These are phyloP conservation scores for Purpureocillium lavendulum DNA, from an alignment of 2,329 filamentous ascomycete species.

Conservation along the genomic window DNA sequence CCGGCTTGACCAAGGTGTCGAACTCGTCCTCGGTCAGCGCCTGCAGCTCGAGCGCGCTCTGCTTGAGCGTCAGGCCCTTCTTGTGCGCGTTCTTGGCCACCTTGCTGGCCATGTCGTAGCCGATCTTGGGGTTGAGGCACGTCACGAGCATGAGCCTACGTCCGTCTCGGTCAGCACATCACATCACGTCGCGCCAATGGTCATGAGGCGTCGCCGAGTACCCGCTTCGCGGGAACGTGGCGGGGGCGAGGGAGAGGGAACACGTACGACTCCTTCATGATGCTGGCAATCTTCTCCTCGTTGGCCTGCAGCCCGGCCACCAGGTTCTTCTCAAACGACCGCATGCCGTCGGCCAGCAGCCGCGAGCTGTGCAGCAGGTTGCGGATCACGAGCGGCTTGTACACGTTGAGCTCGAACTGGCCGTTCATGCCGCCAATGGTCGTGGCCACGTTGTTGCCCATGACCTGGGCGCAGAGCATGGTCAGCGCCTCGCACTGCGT, in stretches of 20 bases:
- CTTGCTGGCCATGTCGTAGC: slow-evolving; percentile 95
- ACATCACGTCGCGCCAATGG: slow-evolving; percentile 11
- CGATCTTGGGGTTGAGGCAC: slow-evolving; percentile 94
- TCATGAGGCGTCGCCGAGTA: no score
- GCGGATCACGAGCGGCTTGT: slow-evolving; percentile 93
- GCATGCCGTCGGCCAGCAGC: slow-evolving; percentile 86
- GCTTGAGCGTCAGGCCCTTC: slow-evolving; percentile 89
- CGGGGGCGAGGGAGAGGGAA: background rate
- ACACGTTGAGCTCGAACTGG: slow-evolving; percentile 98
- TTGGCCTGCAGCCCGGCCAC: slow-evolving; percentile 84
- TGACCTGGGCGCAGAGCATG: slow-evolving; percentile 96
- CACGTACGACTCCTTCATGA: slow-evolving; percentile 88
- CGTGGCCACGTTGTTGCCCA: slow-evolving; percentile 90
- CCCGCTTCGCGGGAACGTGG: no score
- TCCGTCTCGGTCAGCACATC: background rate
- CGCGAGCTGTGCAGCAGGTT: slow-evolving; percentile 90
- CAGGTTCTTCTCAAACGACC: slow-evolving; percentile 89
- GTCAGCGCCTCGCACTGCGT: slow-evolving; percentile 97
- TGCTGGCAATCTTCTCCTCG: slow-evolving; percentile 79
- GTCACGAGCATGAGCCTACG: slow-evolving; percentile 94
- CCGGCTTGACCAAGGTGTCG: slow-evolving; percentile 79
- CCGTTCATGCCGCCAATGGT: slow-evolving; percentile 95
- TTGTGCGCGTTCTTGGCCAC: slow-evolving; percentile 98
- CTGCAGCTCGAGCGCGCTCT: slow-evolving; percentile 88
- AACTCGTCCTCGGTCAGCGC: slow-evolving; percentile 86